Evolutionary conservation across 306 rosid species (phyloP), one percentile per base, ranked within the genome.

Genomic region (Cicer yamashitae): DNA sequence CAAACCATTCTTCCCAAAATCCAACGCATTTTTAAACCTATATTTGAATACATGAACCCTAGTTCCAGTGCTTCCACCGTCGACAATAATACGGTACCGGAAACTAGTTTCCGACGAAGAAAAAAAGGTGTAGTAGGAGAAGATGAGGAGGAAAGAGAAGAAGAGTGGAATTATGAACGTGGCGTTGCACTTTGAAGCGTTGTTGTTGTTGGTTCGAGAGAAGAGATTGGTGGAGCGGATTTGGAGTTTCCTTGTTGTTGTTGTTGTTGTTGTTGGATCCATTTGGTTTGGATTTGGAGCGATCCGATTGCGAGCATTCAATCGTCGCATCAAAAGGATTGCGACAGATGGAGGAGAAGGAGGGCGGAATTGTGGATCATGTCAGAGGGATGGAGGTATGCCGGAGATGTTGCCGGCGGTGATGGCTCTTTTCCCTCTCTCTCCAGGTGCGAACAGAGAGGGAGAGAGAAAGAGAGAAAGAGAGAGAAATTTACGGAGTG

Each of bases 51-150:
- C 96, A 74, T 94, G 96, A 79, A 92, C 88, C 69, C 99, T 84
- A 17, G 89, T 79, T 6, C 99, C 99, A 0, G 97, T 94, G 61
- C 98, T 94, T 34, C 98, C 98, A 0, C 99, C 97, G 67, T 94
- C 99, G 44, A 94, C 68, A 37, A 92, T 81, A 25, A 92, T 90
- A 60, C 89, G 86, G 70, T 87, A 91, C 62, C 86, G 74, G 25
- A 73, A 76, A 10, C 14, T 39, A 45, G 10, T 34, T 11, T 67
- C 41, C 10, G 66, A 54, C 0, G 60, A 44, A 0, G 70, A 68
- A 48, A 39, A 61, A 48, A 87, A 73, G 0, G 77, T 51, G 41
- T 68, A 87, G 46, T 74, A 88, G 17, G 88, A 18, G 8, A 86
- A 15, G 13, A 89, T 10, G 10, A 81, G 71, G 22, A 84, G 7